Conservation (phyloP, 257 asterid species). For the Gentiana dahurica region DNA sequence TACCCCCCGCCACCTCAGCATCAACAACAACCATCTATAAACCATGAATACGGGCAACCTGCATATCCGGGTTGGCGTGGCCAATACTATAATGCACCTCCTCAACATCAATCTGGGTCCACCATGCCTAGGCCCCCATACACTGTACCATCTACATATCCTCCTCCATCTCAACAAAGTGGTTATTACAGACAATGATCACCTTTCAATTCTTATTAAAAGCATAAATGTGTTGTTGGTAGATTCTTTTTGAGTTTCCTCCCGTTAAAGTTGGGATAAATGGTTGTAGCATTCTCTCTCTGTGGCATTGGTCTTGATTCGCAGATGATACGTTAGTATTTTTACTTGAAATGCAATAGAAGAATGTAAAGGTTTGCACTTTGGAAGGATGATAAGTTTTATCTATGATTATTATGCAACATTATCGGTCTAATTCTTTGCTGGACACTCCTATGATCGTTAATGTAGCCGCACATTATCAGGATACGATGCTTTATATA, state of each 20-base stretch:
- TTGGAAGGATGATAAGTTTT: too few relatives aligned
- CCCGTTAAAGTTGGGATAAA: too few relatives aligned
- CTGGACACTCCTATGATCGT: too few relatives aligned
- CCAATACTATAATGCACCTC: constrained; percentile 64
- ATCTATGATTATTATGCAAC: too few relatives aligned
- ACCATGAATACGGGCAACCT: constrained; percentile 74
- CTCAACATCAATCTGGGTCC: constrained; percentile 61
- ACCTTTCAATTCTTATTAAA: background rate
- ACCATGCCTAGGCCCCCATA: constrained; percentile 82
- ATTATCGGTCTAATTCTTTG: too few relatives aligned
- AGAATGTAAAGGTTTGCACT: too few relatives aligned
- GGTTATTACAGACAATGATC: constrained; percentile 62
- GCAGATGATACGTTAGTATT: too few relatives aligned
- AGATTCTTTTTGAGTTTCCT: background rate
- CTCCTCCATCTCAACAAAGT: constrained; percentile 69
- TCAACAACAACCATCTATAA: constrained; percentile 41
- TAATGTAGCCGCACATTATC: too few relatives aligned
- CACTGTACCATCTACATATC: constrained; percentile 58
- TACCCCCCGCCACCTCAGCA: constrained; percentile 56
- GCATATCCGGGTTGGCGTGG: constrained; percentile 95
- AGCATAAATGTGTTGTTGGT: constrained; percentile 4
- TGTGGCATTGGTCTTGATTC: too few relatives aligned
- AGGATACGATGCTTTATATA: too few relatives aligned
- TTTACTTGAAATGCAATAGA: too few relatives aligned
- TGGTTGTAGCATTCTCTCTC: too few relatives aligned